Percentiles rank a stretch among this genome's conserved stretches.
Conservation (phyloP, 75 land plant genomes). For the Pseudotsuga menziesii region DNA sequence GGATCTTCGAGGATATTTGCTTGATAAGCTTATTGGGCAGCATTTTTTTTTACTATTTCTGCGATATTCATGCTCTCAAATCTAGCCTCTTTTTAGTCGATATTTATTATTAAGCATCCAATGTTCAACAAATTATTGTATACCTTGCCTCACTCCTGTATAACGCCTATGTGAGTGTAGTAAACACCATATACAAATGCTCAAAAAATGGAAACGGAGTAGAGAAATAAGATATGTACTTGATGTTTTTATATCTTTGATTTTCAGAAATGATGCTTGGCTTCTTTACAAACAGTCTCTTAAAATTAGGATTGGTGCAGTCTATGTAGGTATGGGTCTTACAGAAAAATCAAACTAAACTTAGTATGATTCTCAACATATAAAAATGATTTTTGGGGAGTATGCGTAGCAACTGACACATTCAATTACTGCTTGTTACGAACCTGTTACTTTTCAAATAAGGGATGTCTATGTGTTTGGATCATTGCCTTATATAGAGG, state of each 20-base stretch:
- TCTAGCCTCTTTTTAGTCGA: not conserved
- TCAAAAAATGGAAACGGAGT: not conserved
- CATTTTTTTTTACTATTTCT: not conserved
- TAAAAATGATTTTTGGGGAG: not conserved
- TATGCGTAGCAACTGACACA: not conserved
- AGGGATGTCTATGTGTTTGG: not conserved
- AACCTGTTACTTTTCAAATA: not conserved
- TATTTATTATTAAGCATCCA: not conserved
- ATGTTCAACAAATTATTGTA: not conserved
- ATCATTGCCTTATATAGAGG: not conserved
- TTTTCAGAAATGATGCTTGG: not conserved
- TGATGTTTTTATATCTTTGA: not conserved
- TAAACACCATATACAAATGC: not conserved
- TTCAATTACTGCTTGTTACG: not conserved
- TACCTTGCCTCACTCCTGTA: not conserved
- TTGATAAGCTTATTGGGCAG: not conserved
- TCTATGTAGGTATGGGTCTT: not conserved
- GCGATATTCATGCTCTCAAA: not conserved
- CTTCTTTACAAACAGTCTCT: not conserved
- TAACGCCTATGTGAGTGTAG: not conserved
- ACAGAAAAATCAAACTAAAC: not conserved
- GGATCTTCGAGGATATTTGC: not conserved
- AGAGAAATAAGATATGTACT: not conserved
- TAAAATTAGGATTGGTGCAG: not conserved
- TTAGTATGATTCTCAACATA: not conserved